Base-by-base conservation (phyloP, 2,329 filamentous ascomycete species). In the Beauveria asiatica region DNA sequence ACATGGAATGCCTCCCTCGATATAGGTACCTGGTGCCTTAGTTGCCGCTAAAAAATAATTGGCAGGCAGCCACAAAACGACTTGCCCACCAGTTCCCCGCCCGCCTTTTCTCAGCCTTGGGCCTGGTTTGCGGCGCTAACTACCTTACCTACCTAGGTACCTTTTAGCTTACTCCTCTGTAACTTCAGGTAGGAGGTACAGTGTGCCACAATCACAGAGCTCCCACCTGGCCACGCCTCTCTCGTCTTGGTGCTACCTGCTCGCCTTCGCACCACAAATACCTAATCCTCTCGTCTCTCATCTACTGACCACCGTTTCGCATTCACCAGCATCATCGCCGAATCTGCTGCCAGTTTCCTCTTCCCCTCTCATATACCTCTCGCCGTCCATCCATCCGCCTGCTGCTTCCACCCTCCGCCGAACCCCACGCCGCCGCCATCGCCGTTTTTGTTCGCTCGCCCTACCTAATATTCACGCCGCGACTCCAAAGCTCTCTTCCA, bases 361-460 rank as follows among this genome's bases (percentile, higher is more conserved):
- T 19, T 50, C 8, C 25, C n/a, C 16, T 27, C 25, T 45, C n/a
- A n/a, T 19, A 45, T 23, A 6, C n/a, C 19, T 21, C 9, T 21
- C 44, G 19, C 44, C 33, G 33, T 37, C 13, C 33, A 37, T 37
- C 13, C 33, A 37, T 37, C 13, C 11, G 10, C 44, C 19, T 21
- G 19, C 44, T 21, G n/a, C 44, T 19, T 19, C 19, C 44, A 48
- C 30, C 44, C 54, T 57, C 54, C 54, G 21, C 44, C 54, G 51
- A 49, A 49, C 54, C 54, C 54, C 54, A 57, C 54, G 54, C 54
- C 54, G 54, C 44, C 42, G 53, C 52, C 54, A 49, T 57, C 54
- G 54, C 54, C 54, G 54, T 57, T 57, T 57, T 57, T 57, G 54
- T 48, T 57, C 44, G 42, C 19, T 30, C 53, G 21, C 54, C 48